Evolutionary conservation across 345 rosid species (phyloP), one percentile per base, ranked within the genome.

Genomic region (Populus tremula): DNA sequence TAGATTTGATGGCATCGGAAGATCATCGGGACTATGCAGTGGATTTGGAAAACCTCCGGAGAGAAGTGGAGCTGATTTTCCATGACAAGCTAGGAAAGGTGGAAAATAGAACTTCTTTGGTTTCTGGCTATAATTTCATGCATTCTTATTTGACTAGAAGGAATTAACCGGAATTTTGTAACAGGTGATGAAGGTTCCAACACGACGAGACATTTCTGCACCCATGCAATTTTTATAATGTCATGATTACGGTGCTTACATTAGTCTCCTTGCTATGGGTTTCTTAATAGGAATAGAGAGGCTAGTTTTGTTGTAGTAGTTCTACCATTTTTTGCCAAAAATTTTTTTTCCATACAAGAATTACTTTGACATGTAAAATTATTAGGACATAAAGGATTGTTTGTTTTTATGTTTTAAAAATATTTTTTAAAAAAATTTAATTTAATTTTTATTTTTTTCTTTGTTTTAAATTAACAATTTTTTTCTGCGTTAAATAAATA

Each of bases 41-140:
- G 67, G 98, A 92, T 70, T 82, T 91, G 65, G 94, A 96, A 82
- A 81, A 53, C 81, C 91, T 96, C 54, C 88, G 94, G 12, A 76
- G 73, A 59, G 97, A 96, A 86, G 97, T 91, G 63, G 93, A 94
- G 73, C 80, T 78, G 39, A 78, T 85, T 73, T 91, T 90, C 81
- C 86, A 80, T 67, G 76, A 65, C 69, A 94, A 91, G 83, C 88
- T 89, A 73, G 89, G 86, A 77, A 76, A 75, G 85, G 90, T 88
- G 74, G 76, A 82, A 84, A 74, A 64, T 79, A 27, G 33, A 41
- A 70, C 78, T 25, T 65, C 29, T 54, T 78, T 62, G 12, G 31
- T 18, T 68, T 79, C 35, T 68, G 38, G 14, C 61, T 41, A 65
- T 49, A 12, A 41, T 6, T 41, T 35, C n/a, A 17, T 27, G 12